These are phyloP conservation scores for Albatrellus ellisii DNA, from an alignment of 768 basidiomycete species.

Conservation along the genomic window DNA sequence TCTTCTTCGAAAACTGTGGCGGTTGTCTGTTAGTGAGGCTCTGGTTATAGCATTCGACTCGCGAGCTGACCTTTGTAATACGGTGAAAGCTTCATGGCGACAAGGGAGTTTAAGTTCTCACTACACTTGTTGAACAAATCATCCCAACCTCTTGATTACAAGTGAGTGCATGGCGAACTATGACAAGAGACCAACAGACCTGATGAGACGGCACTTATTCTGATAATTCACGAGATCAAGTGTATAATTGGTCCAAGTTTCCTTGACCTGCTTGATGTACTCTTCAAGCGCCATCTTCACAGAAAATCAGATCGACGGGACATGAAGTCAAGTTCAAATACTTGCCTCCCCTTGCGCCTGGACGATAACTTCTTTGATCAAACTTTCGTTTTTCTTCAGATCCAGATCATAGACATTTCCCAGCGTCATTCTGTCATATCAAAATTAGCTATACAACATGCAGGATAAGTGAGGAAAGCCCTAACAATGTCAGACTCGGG, in stretches of 20 bases:
- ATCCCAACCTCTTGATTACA: constrained; percentile 71
- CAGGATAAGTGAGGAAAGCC: constrained; percentile 1
- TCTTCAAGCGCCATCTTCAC: constrained; percentile 88
- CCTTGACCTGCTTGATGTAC: constrained; percentile 92
- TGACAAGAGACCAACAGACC: constrained; percentile 28
- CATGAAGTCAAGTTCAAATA: not conserved
- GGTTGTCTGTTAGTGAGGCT: constrained; percentile 3
- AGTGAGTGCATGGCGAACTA: not conserved
- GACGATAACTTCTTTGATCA: constrained; percentile 90
- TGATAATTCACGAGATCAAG: constrained; percentile 97
- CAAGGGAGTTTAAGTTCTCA: constrained; percentile 91
- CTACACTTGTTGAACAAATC: constrained; percentile 94
- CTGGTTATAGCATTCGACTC: constrained; percentile 1
- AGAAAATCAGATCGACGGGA: constrained; percentile 19
- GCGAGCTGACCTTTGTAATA: constrained; percentile 77
- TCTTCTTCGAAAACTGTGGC: constrained; percentile 78
- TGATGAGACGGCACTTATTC: constrained; percentile 94
- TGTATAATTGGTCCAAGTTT: constrained; percentile 92
- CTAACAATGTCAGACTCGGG: constrained; percentile 62
- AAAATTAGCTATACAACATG: constrained; percentile 5
- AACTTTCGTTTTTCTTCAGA: constrained; percentile 79
- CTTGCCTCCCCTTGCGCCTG: constrained; percentile 94
- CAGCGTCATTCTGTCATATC: constrained; percentile 63
- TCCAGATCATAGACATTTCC: constrained; percentile 97
- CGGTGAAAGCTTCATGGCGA: constrained; percentile 95